Conservation (phyloP, 139 green algal species). For the Penium margaritaceum region DNA sequence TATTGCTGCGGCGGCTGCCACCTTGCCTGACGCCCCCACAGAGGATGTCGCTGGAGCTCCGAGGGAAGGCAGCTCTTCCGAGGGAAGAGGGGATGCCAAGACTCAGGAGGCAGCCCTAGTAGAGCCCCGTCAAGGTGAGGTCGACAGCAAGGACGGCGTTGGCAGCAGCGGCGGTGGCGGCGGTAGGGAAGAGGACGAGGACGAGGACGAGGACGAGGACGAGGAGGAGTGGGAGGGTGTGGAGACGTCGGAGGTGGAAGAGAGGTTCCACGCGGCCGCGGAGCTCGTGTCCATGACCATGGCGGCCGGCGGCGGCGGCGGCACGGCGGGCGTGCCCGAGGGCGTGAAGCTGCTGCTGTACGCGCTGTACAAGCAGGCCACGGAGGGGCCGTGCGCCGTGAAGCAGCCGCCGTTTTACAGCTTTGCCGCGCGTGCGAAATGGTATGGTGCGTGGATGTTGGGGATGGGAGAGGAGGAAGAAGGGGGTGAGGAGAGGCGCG, state of each 20-base stretch:
- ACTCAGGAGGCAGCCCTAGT: neutral
- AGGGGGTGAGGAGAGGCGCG: too few species aligned
- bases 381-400: neutral
- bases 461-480: too few species aligned
- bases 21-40: neutral
- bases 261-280: conserved; percentile 21
- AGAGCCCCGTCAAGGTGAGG: neutral
- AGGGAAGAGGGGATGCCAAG: neutral
- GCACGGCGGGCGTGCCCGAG: neutral
- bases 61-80: neutral
- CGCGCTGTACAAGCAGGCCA: conserved; percentile 33
- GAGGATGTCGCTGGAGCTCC: neutral
- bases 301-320: neutral
- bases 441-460: conserved; percentile 24
- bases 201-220: conserved; percentile 12
- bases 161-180: too few species aligned
- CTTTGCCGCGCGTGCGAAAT: conserved; percentile 25
- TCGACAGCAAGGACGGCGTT: neutral
- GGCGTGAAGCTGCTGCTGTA: conserved; percentile 26
- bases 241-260: conserved; percentile 21
- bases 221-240: conserved; percentile 38
- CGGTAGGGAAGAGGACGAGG: neutral
- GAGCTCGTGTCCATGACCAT: conserved; percentile 5
- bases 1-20: neutral
- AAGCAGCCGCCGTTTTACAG: conserved; percentile 15